These are phyloP conservation scores for Parathielavia hyrcaniae DNA, from an alignment of 495 filamentous ascomycete genomes.

Conservation along the genomic window DNA sequence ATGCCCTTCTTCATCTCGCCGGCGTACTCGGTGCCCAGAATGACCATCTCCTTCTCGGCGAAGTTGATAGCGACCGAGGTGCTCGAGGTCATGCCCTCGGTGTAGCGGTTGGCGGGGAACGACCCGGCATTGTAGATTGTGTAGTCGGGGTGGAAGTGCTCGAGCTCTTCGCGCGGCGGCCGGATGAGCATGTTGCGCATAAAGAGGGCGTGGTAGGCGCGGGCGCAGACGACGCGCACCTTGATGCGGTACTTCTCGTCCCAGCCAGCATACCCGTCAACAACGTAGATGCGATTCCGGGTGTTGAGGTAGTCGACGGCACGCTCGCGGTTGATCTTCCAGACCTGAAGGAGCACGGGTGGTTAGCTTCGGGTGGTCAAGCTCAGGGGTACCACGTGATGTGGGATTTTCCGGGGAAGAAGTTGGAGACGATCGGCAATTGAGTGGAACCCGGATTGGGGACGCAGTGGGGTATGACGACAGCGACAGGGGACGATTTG, in stretches of 20 bases:
- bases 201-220: conserved; percentile 99
- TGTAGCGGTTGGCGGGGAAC: conserved; percentile 98
- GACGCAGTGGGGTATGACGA: conserved; percentile 26
- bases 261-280: conserved; percentile 97
- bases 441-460: conserved; percentile 34
- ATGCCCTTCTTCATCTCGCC: conserved; percentile 99
- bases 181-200: conserved; percentile 99
- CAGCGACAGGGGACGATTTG: conserved; percentile 21
- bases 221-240: conserved; percentile 95
- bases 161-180: conserved; percentile 78
- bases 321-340: conserved; percentile 98
- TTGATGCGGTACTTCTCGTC: conserved; percentile 96
- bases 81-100: conserved; percentile 95
- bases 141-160: conserved; percentile 97
- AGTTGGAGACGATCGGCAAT: conserved; percentile 19
- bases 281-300: conserved; percentile 94
- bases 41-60: conserved; percentile 80
- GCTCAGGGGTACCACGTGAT: conserved; percentile 26
- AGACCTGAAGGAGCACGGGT: conserved; percentile 57
- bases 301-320: conserved; percentile 99
- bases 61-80: conserved; percentile 74
- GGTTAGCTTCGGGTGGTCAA: conserved; percentile 20
- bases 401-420: conserved; percentile 1
- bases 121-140: conserved; percentile 98
- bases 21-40: conserved; percentile 97